phyloP scores from a whole-genome alignment of 768 basidiomycete genomes.

The Amanita rimosa region DNA sequence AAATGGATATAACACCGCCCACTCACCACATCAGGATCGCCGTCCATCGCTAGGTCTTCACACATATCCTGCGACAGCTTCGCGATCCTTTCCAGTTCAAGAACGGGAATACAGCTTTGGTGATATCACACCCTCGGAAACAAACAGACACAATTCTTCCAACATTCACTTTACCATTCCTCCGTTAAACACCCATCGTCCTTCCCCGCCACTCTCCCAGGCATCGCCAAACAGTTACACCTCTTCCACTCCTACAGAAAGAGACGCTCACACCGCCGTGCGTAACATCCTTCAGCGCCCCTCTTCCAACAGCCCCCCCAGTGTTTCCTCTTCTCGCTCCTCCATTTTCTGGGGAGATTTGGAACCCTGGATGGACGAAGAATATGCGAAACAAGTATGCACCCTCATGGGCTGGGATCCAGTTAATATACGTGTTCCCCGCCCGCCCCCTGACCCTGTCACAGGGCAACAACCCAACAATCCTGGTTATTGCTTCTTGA shows the following conservation, averaged over 20 bases:
- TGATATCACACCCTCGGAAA: constrained; percentile 14
- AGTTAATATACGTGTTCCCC: constrained; percentile 62
- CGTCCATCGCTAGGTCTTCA: constrained; percentile 14
- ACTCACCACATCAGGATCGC: constrained; percentile 18
- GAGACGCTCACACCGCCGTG: constrained; percentile 20
- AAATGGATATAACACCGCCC: constrained; percentile 10
- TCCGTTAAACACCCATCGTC: constrained; percentile 25
- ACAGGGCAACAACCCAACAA: constrained; percentile 67
- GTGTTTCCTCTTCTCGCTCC: constrained; percentile 28
- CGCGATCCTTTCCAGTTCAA: constrained; percentile 17
- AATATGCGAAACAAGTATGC: constrained; percentile 86
- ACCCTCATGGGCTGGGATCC: constrained; percentile 81
- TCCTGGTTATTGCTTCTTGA: constrained; percentile 81
- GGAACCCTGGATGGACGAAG: constrained; percentile 96
- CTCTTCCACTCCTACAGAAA: constrained; percentile 18
- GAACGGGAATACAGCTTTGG: constrained; percentile 21
- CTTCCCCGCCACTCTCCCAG: constrained; percentile 23
- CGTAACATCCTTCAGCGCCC: constrained; percentile 17
- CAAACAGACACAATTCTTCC: constrained; percentile 35
- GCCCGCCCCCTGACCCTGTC: constrained; percentile 41
- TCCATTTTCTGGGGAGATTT: constrained; percentile 84
- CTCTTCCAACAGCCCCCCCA: constrained; percentile 11
- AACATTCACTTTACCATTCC: constrained; percentile 23
- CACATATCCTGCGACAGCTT: constrained; percentile 10
- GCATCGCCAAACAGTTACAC: constrained; percentile 14